phyloP scores from a whole-genome alignment of 2,329 filamentous ascomycete species.

The Ustulina deusta region DNA sequence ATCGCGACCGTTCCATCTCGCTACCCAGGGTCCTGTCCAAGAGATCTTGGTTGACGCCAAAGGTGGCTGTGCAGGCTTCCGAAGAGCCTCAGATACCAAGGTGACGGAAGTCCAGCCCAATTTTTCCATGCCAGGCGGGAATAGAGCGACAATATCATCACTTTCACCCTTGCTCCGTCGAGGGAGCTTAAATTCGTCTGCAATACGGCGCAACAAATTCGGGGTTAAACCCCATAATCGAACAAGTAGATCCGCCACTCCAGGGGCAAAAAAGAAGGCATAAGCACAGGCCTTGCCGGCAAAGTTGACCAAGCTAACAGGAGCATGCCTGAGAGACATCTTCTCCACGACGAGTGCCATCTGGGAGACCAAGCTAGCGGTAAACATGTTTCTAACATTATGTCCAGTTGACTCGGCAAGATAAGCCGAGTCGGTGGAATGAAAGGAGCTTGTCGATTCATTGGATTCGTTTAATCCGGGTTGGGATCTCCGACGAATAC shows the following conservation, averaged over 20 bases:
- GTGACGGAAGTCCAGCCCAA: constrained; percentile 68
- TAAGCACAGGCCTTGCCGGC: constrained; percentile 92
- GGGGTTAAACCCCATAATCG: constrained; percentile 81
- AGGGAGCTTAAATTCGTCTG: constrained; percentile 75
- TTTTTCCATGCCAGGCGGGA: constrained; percentile 73
- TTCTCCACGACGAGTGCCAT: constrained; percentile 90
- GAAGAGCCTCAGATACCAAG: constrained; percentile 67
- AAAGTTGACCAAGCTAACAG: constrained; percentile 79
- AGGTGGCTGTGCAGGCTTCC: constrained; percentile 73
- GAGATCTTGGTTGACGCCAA: constrained; percentile 77
- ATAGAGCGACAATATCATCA: constrained; percentile 74
- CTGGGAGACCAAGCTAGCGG: constrained; percentile 83
- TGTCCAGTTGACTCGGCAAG: constrained; percentile 79
- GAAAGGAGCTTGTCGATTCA: constrained; percentile 75
- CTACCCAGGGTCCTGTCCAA: constrained; percentile 87
- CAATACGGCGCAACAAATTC: constrained; percentile 76
- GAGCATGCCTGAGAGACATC: constrained; percentile 80
- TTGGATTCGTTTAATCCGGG: constrained; percentile 67
- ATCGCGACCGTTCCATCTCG: constrained; percentile 87
- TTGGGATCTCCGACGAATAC: constrained; percentile 58
- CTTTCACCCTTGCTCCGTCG: constrained; percentile 67
- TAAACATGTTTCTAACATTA: constrained; percentile 89
- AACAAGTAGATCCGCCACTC: constrained; percentile 84
- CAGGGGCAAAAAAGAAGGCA: constrained; percentile 92
- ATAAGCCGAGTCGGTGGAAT: constrained; percentile 62